Conservation (phyloP, 805 yeast genomes). For the Teunomyces atbi region DNA sequence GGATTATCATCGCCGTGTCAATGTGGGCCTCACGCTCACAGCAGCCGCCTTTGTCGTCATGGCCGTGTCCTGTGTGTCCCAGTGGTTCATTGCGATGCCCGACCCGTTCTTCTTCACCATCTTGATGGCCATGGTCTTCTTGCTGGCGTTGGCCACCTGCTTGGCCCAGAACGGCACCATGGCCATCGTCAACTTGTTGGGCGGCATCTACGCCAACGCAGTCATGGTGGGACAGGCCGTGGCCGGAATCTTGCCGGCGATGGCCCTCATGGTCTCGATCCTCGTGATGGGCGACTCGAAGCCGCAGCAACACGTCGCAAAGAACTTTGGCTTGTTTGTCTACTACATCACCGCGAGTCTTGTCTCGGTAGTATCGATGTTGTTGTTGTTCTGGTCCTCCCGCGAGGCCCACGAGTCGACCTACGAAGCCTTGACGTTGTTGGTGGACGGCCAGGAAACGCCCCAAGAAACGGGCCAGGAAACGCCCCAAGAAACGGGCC, state of each 20-base stretch:
- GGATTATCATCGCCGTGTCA: constrained; percentile 56
- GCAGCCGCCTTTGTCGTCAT: constrained; percentile 55
- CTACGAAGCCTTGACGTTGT: neutral
- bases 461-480: no score
- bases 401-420: constrained; percentile 1
- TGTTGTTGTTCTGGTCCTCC: constrained; percentile 36
- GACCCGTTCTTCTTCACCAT: constrained; percentile 46
- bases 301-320: constrained; percentile 25
- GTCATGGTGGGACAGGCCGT: constrained; percentile 94
- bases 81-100: constrained; percentile 32
- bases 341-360: constrained; percentile 54
- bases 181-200: constrained; percentile 79
- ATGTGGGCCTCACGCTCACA: constrained; percentile 59
- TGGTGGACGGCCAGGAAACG: neutral
- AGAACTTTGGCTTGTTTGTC: constrained; percentile 39
- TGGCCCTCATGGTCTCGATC: constrained; percentile 60
- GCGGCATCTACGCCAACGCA: constrained; percentile 79
- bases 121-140: constrained; percentile 60
- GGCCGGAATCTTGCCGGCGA: constrained; percentile 88
- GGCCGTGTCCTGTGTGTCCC: constrained; percentile 49
- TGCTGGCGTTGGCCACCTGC: constrained; percentile 74
- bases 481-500: constrained; percentile 6
- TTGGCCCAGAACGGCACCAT: constrained; percentile 86
- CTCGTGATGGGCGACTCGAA: constrained; percentile 35
- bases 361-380: constrained; percentile 43